Evolutionary conservation across 108 stramenopile genomes (phyloP).

Genomic region (Cyclotella atomus): DNA sequence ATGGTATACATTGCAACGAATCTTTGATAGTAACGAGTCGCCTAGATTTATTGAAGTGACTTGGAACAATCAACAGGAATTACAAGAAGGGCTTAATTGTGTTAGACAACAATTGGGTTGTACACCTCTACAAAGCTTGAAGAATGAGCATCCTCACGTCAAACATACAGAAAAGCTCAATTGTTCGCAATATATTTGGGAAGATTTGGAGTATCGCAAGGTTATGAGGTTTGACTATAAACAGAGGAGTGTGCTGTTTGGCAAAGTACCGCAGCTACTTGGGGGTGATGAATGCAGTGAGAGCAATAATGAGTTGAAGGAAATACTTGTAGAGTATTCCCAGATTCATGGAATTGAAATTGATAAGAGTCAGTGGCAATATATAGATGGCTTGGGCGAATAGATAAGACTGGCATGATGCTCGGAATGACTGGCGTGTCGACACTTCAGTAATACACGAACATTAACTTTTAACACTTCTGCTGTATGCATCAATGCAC

Average conservation of each 20-base stretch:
- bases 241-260: neutral
- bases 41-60: conserved; percentile 9
- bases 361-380: neutral
- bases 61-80: conserved; percentile 12
- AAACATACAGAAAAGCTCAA: neutral
- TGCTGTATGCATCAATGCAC: too few relatives aligned
- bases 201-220: conserved; percentile 18
- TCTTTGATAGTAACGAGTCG: neutral
- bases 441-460: too few relatives aligned
- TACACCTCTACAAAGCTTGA: neutral
- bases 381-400: neutral
- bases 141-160: conserved; percentile 5
- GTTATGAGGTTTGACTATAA: neutral
- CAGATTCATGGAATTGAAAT: neutral
- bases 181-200: neutral
- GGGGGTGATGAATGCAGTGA: conserved; percentile 17
- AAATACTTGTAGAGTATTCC: neutral
- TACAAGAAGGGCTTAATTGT: neutral
- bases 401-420: too few relatives aligned
- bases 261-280: neutral
- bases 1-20: conserved; percentile 4
- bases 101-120: conserved; percentile 11
- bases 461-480: too few relatives aligned
- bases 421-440: too few relatives aligned
- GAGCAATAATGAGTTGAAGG: neutral